A percentile compares a stretch with the other conserved stretches of the same genome.
phyloP scores from a whole-genome alignment of 1,284 basidiomycete genomes.

The Apiotrichum sp. region DNA sequence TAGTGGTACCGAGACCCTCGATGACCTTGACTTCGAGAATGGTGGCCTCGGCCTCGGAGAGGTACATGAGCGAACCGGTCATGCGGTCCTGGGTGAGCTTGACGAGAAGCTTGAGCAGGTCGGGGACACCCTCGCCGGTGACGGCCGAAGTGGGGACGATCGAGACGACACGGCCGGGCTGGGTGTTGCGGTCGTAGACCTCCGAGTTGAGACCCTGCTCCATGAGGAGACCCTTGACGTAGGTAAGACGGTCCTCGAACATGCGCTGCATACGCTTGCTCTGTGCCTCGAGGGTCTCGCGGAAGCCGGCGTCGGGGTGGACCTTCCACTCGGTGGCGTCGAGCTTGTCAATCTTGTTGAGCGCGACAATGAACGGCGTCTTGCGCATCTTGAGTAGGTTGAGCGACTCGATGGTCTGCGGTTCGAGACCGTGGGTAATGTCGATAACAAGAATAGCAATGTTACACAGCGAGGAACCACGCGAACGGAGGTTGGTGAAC shows the following conservation, averaged over 20 bases:
- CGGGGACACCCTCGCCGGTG: slow-evolving; percentile 98
- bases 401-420: slow-evolving; percentile 93
- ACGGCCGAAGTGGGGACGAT: slow-evolving; percentile 96
- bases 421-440: slow-evolving; percentile 98
- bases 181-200: slow-evolving; percentile 97
- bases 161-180: slow-evolving; percentile 87
- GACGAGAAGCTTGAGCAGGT: slow-evolving; percentile 97
- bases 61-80: slow-evolving; percentile 96
- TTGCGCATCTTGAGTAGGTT: slow-evolving; percentile 87
- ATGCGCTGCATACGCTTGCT: slow-evolving; percentile 74
- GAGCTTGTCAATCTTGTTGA: slow-evolving; percentile 65
- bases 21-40: slow-evolving; percentile 99
- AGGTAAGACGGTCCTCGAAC: slow-evolving; percentile 81
- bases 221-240: slow-evolving; percentile 87
- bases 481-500: slow-evolving; percentile 92
- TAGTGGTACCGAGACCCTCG: slow-evolving; percentile 96
- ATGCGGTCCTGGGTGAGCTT: slow-evolving; percentile 97
- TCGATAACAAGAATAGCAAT: slow-evolving; percentile 99
- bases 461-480: slow-evolving; percentile 97
- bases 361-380: slow-evolving; percentile 97
- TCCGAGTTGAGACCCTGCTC: slow-evolving; percentile 96
- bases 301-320: slow-evolving; percentile 87
- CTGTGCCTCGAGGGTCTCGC: slow-evolving; percentile 85
- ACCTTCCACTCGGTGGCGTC: slow-evolving; percentile 73
- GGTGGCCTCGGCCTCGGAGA: slow-evolving; percentile 97